phyloP scores from a whole-genome alignment of 2,329 filamentous ascomycete species.

The Ophiostoma tasmaniense region DNA sequence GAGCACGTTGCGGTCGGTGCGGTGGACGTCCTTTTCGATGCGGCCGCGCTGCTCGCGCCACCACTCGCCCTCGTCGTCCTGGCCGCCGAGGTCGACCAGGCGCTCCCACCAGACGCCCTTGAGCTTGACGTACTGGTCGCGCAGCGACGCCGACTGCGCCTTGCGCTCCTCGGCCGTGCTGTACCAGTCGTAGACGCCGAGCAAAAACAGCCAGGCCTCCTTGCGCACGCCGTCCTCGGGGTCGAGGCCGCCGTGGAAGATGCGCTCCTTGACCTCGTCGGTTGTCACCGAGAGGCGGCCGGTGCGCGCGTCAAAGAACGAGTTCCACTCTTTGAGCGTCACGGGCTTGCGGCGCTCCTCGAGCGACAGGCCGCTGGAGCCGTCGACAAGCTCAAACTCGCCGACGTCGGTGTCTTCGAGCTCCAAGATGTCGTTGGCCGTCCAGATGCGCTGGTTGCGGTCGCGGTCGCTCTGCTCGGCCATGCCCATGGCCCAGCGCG shows the following conservation, averaged over 20 bases:
- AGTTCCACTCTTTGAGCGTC: slow-evolving; percentile 79
- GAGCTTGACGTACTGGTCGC: slow-evolving; percentile 88
- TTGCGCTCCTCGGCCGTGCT: slow-evolving; percentile 78
- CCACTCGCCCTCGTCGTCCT: slow-evolving; percentile 80
- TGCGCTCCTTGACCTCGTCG: slow-evolving; percentile 92
- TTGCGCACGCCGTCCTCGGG: slow-evolving; percentile 86
- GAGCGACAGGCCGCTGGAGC: slow-evolving; percentile 58
- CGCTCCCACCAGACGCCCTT: slow-evolving; percentile 97
- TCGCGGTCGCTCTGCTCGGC: slow-evolving; percentile 93
- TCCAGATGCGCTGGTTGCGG: slow-evolving; percentile 80
- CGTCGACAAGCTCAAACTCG: slow-evolving; percentile 89
- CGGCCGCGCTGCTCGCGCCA: slow-evolving; percentile 91
- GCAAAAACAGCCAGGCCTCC: slow-evolving; percentile 90
- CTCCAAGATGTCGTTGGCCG: slow-evolving; percentile 81
- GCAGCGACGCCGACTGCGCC: slow-evolving; percentile 70
- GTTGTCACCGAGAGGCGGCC: slow-evolving; percentile 71
- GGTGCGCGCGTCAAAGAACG: slow-evolving; percentile 69
- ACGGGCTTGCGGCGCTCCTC: slow-evolving; percentile 71
- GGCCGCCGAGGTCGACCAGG: slow-evolving; percentile 71
- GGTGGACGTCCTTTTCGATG: slow-evolving; percentile 97
- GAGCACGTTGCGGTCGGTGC: slow-evolving; percentile 89
- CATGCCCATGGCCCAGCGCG: slow-evolving; percentile 97
- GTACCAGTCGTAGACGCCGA: slow-evolving; percentile 90
- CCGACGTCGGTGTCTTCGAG: slow-evolving; percentile 92
- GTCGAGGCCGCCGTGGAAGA: slow-evolving; percentile 90